Evolutionary conservation across 805 yeast genomes (phyloP).

Genomic region (Barnettozyma wickerhamii): DNA sequence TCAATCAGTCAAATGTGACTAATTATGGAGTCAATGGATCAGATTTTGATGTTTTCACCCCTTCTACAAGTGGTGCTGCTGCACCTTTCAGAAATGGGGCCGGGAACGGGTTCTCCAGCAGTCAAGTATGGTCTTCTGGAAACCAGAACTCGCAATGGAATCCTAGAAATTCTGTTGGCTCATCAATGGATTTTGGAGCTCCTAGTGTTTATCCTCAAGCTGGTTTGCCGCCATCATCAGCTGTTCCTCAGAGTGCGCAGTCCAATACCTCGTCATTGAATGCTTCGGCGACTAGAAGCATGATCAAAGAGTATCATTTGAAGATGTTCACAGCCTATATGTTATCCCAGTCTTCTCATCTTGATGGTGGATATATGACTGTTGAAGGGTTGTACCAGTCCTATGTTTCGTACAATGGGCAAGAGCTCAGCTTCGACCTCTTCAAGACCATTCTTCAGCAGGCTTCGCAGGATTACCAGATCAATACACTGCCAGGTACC

Average conservation of each 20-base stretch:
- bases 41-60: constrained; percentile 8
- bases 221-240: background rate
- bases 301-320: constrained; percentile 10
- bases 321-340: constrained; percentile 11
- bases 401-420: constrained; percentile 6
- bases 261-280: background rate
- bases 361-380: constrained; percentile 10
- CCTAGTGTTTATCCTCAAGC: background rate
- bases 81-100: too few relatives aligned
- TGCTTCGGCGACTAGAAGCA: constrained; percentile 1
- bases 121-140: constrained; percentile 2
- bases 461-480: constrained; percentile 9
- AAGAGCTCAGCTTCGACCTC: constrained; percentile 3
- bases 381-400: constrained; percentile 6
- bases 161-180: background rate
- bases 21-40: background rate
- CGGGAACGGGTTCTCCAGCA: background rate
- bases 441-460: constrained; percentile 15
- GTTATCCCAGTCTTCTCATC: constrained; percentile 3
- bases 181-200: background rate
- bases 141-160: background rate
- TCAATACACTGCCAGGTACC: constrained; percentile 10
- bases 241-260: background rate
- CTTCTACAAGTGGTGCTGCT: too few relatives aligned
- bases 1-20: background rate